Percentiles rank a stretch among this genome's conserved stretches.
Conservation (phyloP, 441 rosid genomes). For the Mallotus repandus region DNA sequence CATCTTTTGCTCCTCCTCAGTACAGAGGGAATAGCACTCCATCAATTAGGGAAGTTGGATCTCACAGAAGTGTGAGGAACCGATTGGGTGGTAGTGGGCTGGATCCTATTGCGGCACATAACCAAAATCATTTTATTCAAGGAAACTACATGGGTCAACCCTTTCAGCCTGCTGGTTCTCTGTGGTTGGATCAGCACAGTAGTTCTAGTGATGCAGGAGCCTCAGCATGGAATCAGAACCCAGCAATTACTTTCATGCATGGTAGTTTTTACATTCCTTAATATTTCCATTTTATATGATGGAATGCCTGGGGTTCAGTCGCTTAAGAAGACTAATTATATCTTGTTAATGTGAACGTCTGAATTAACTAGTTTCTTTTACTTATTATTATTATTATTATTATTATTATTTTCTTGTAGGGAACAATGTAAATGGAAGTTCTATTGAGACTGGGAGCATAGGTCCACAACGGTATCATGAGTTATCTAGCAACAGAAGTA, state of each 20-base stretch:
- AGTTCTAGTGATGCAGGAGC: conserved; percentile 46
- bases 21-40: conserved; percentile 45
- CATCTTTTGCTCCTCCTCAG: conserved; percentile 40
- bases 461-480: conserved; percentile 45
- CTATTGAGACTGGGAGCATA: conserved; percentile 46
- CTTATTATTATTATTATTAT: background rate
- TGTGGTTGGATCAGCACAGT: conserved; percentile 54
- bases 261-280: conserved; percentile 40
- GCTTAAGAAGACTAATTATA: background rate
- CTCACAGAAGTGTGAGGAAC: conserved; percentile 61
- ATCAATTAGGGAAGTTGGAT: conserved; percentile 43
- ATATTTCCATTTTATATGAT: background rate
- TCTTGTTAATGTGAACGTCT: background rate
- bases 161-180: conserved; percentile 43
- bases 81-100: conserved; percentile 50
- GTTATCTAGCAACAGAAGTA: conserved; percentile 44
- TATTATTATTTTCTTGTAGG: conserved; percentile 28
- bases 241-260: conserved; percentile 50
- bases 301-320: background rate
- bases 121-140: conserved; percentile 46
- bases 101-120: conserved; percentile 53
- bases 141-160: conserved; percentile 60
- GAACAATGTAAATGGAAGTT: conserved; percentile 43
- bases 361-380: background rate
- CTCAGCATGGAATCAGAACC: conserved; percentile 57